Evolutionary conservation across 108 stramenopile species (phyloP).

Genomic region (Cyclotella sp.): DNA sequence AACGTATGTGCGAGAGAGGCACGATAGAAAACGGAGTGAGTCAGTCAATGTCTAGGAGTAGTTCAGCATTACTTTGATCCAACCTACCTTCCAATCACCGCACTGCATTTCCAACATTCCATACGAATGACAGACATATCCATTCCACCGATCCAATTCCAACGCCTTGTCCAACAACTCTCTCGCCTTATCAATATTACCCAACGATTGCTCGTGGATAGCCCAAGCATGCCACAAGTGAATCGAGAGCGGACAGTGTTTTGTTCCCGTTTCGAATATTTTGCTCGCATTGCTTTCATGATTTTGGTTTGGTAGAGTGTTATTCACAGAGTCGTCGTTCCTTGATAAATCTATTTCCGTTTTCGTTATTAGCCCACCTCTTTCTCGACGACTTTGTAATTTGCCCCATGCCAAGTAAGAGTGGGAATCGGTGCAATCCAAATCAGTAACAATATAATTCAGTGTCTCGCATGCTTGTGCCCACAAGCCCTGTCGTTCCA

Average conservation of each 20-base stretch:
- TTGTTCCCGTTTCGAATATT: constrained; percentile 68
- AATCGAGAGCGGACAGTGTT: constrained; percentile 64
- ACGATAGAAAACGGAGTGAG: neutral
- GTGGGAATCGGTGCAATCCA: constrained; percentile 71
- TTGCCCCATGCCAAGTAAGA: constrained; percentile 75
- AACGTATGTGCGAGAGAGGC: neutral
- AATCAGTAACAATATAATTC: constrained; percentile 52
- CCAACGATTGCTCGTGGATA: constrained; percentile 69
- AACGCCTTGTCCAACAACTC: constrained; percentile 68
- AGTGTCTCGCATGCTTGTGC: constrained; percentile 20
- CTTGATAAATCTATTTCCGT: neutral
- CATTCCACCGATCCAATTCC: constrained; percentile 68
- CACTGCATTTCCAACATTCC: constrained; percentile 65
- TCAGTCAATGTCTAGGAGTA: neutral
- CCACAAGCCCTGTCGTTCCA: constrained; percentile 23
- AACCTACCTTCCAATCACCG: constrained; percentile 16
- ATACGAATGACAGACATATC: constrained; percentile 85
- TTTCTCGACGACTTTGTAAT: constrained; percentile 66
- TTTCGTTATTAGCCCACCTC: neutral
- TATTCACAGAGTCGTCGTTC: neutral
- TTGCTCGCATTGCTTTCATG: constrained; percentile 40
- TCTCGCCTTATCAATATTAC: constrained; percentile 56
- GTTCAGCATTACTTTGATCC: neutral
- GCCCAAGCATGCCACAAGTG: constrained; percentile 88
- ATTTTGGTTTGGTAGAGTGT: neutral